Evolutionary conservation across 768 basidiomycete species (phyloP).

Genomic region (Terana coerulea): DNA sequence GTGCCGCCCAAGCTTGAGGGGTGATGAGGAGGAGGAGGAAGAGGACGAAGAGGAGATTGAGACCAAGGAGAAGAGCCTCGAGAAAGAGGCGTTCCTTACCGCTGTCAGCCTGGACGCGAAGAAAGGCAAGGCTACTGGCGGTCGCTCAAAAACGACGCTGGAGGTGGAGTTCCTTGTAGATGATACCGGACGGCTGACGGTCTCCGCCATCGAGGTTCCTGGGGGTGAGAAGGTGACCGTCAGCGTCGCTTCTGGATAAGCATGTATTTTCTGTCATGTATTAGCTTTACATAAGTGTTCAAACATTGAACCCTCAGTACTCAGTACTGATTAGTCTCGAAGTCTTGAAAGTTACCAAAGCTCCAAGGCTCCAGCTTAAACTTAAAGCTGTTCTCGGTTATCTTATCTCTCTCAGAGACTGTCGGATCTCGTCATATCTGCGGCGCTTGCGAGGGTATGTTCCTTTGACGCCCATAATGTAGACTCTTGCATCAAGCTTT

Average conservation of each 20-base stretch:
- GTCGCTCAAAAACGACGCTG: constrained; percentile 48
- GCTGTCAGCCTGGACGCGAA: constrained; percentile 31
- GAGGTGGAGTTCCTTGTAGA: constrained; percentile 40
- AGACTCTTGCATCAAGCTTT: no score
- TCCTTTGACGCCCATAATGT: no score
- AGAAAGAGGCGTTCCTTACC: constrained; percentile 49
- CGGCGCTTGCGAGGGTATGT: no score
- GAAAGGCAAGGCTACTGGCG: constrained; percentile 39
- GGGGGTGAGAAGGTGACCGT: constrained; percentile 32
- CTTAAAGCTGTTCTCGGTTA: no score
- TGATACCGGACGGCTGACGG: constrained; percentile 30
- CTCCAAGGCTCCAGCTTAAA: no score
- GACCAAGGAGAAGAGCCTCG: constrained; percentile 56
- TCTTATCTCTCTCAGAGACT: no score
- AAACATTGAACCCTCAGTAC: no score
- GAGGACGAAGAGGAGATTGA: constrained; percentile 61
- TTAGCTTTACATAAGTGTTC: no score
- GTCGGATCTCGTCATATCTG: no score
- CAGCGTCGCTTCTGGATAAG: constrained; percentile 17
- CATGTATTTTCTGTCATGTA: background rate
- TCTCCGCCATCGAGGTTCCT: constrained; percentile 35
- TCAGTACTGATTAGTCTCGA: no score
- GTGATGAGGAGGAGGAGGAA: constrained; percentile 50
- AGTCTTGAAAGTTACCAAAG: no score
- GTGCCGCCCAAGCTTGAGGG: constrained; percentile 43